Percentiles rank a stretch among this genome's conserved stretches.
These are phyloP conservation scores for Phaffia australis DNA, from an alignment of 768 basidiomycete genomes.

Conservation along the genomic window DNA sequence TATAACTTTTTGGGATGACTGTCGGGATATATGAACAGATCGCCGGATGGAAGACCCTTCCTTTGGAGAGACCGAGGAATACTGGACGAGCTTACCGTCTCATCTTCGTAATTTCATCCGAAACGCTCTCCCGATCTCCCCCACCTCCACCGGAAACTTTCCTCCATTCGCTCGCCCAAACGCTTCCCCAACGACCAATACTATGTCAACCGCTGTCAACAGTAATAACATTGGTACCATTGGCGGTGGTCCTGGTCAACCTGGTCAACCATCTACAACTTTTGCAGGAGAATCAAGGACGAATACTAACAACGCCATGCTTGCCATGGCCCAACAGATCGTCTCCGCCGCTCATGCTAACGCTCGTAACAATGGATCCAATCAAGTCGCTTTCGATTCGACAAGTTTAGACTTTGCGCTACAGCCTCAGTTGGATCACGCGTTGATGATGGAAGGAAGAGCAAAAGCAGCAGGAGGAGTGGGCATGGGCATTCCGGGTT, in stretches of 20 bases:
- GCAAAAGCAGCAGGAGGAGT: constrained; percentile 30
- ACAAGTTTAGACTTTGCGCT: constrained; percentile 39
- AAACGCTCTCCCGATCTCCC: constrained; percentile 42
- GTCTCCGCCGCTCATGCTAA: constrained; percentile 37
- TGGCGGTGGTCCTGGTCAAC: not conserved
- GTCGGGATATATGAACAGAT: not conserved
- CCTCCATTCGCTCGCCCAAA: constrained; percentile 36
- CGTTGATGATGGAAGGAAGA: constrained; percentile 23
- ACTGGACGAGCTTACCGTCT: constrained; percentile 58
- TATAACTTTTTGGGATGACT: not conserved
- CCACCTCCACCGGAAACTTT: constrained; percentile 26
- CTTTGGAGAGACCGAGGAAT: constrained; percentile 49
- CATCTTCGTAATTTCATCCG: constrained; percentile 61
- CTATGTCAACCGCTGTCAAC: not conserved
- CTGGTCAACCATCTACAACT: not conserved
- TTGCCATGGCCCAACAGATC: constrained; percentile 58
- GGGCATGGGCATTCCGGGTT: constrained; percentile 27
- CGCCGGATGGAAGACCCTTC: constrained; percentile 22
- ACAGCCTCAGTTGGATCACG: constrained; percentile 33
- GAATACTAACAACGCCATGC: constrained; percentile 46
- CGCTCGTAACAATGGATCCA: constrained; percentile 28
- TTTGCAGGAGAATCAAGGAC: not conserved
- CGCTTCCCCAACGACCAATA: constrained; percentile 16
- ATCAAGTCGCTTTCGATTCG: constrained; percentile 38
- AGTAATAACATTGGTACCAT: not conserved